These are phyloP conservation scores for Eucalyptus victrix DNA, from an alignment of 345 rosid species.

Conservation along the genomic window DNA sequence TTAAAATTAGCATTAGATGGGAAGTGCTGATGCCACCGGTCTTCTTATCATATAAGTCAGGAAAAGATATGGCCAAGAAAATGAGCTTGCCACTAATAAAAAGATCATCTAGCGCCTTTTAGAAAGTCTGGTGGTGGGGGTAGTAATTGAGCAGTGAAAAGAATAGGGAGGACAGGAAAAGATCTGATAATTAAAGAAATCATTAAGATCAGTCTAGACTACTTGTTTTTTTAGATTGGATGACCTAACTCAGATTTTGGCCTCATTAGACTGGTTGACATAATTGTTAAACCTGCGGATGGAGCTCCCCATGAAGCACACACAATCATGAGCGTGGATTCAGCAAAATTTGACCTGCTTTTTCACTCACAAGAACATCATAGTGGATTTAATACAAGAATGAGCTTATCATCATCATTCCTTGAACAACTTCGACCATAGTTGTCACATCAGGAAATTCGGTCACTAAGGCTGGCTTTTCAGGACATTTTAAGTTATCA, in stretches of 20 bases:
- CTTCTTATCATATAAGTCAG: background rate
- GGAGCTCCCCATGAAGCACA: background rate
- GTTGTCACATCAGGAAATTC: background rate
- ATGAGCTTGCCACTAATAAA: background rate
- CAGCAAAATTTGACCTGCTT: background rate
- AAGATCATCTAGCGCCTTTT: background rate
- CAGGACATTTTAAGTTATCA: background rate
- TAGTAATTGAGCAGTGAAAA: background rate
- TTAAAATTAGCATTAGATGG: background rate
- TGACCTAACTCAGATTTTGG: background rate
- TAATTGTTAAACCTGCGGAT: background rate
- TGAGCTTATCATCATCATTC: background rate
- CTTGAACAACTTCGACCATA: background rate
- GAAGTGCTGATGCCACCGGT: background rate
- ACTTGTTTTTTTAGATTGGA: background rate
- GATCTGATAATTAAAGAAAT: background rate
- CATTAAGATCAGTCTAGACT: background rate
- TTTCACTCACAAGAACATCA: background rate
- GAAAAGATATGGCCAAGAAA: background rate
- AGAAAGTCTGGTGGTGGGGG: background rate
- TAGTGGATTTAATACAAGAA: background rate
- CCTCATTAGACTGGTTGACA: background rate
- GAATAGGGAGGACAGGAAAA: background rate
- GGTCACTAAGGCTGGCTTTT: background rate
- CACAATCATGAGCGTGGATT: background rate